phyloP scores from a whole-genome alignment of 176 grass and related monocot species.

The Pontederia paniculata region DNA sequence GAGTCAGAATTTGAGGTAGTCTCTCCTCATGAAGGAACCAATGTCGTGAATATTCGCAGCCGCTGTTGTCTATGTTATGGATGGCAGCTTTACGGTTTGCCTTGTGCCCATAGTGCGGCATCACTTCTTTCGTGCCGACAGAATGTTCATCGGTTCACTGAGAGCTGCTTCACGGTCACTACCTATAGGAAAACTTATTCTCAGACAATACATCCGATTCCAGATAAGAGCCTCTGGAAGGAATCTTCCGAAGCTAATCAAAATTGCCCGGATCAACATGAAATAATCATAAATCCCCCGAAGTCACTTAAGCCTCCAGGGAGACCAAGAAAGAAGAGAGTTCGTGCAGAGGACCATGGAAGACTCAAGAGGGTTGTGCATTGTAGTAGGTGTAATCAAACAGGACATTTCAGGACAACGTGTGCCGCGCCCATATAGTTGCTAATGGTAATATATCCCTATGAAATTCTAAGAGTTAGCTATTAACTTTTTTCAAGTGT shows the following conservation, averaged over 20 bases:
- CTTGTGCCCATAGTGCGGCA: constrained; percentile 83
- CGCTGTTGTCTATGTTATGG: constrained; percentile 77
- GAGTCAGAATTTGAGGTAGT: constrained; percentile 91
- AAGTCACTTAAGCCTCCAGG: constrained; percentile 65
- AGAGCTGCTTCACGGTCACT: constrained; percentile 86
- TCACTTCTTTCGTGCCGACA: constrained; percentile 84
- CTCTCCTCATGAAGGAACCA: constrained; percentile 69
- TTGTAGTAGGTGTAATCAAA: constrained; percentile 96
- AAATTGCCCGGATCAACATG: constrained; percentile 23
- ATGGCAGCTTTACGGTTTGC: constrained; percentile 87
- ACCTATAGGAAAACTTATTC: constrained; percentile 92
- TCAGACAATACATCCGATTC: constrained; percentile 93
- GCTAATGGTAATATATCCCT: not conserved
- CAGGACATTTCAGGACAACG: constrained; percentile 88
- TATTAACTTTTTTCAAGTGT: too few species aligned
- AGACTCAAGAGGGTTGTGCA: constrained; percentile 74
- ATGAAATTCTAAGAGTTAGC: too few species aligned
- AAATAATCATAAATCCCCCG: constrained; percentile 61
- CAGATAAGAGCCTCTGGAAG: constrained; percentile 67
- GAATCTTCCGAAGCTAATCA: constrained; percentile 34
- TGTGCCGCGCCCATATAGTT: constrained; percentile 70
- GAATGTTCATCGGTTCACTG: constrained; percentile 88
- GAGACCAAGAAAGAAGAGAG: constrained; percentile 69
- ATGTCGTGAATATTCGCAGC: constrained; percentile 86
- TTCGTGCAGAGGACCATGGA: constrained; percentile 64